Percentiles rank a stretch among this genome's conserved stretches.
Conservation (phyloP, 2,329 filamentous ascomycete species). For the Thelonectria blattea region DNA sequence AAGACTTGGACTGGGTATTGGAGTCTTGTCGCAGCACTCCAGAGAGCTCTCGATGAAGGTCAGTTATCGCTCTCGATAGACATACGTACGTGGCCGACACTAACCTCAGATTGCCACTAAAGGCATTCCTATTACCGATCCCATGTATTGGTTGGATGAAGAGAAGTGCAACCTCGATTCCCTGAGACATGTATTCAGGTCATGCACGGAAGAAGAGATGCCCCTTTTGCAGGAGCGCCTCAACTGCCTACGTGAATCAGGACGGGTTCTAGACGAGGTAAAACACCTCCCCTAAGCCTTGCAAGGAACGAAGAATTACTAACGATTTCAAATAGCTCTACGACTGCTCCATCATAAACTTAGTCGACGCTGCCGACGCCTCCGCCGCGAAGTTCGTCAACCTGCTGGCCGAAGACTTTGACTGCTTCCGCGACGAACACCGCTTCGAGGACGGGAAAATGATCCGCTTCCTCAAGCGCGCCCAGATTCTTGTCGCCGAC, state of each 20-base stretch:
- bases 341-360: constrained; percentile 72
- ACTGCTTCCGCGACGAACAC: constrained; percentile 84
- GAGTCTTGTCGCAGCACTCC: constrained; percentile 87
- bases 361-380: constrained; percentile 74
- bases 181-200: constrained; percentile 81
- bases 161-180: constrained; percentile 77
- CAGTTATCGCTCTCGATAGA: constrained; percentile 22
- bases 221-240: constrained; percentile 82
- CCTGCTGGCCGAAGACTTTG: constrained; percentile 79
- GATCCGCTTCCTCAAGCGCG: constrained; percentile 88
- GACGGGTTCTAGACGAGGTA: constrained; percentile 79
- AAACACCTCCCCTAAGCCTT: constrained; percentile 13
- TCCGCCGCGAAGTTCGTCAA: constrained; percentile 90
- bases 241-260: constrained; percentile 81
- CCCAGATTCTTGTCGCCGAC: constrained; percentile 95
- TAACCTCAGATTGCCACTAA: background rate
- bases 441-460: constrained; percentile 72
- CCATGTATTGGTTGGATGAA: constrained; percentile 83
- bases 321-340: constrained; percentile 64
- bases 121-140: constrained; percentile 88
- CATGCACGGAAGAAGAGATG: constrained; percentile 84
- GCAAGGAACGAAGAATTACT: background rate
- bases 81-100: constrained; percentile 8
- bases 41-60: constrained; percentile 87
- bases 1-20: constrained; percentile 93